Conservation (phyloP, 495 filamentous ascomycete genomes). For the Hyaloscypha variabilis region DNA sequence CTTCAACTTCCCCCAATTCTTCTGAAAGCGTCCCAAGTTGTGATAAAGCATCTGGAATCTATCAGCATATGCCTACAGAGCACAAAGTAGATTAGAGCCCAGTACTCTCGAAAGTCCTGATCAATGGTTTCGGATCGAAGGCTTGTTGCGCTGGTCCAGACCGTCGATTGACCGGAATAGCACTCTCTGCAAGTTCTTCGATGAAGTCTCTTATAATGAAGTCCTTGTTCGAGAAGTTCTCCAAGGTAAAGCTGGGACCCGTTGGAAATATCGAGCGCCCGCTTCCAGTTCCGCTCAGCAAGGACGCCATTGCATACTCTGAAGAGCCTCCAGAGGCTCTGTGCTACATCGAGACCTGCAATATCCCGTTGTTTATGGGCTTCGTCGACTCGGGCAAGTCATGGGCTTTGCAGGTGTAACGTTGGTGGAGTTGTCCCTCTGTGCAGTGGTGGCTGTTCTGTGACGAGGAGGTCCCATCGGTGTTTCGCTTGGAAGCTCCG, state of each 20-base stretch:
- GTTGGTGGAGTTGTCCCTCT: not conserved
- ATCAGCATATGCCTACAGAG: slow-evolving; percentile 26
- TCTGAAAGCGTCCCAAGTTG: slow-evolving; percentile 81
- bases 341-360: slow-evolving; percentile 26
- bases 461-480: not conserved
- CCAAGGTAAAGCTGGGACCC: slow-evolving; percentile 80
- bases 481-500: not conserved
- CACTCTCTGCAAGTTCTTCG: slow-evolving; percentile 85
- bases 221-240: slow-evolving; percentile 87
- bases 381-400: not conserved
- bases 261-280: slow-evolving; percentile 72
- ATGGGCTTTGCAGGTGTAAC: not conserved
- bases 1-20: slow-evolving; percentile 82
- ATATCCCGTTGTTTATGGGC: slow-evolving; percentile 8
- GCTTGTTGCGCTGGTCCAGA: slow-evolving; percentile 69
- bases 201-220: slow-evolving; percentile 99
- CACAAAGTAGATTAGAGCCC: slow-evolving; percentile 10
- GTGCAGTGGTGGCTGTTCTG: not conserved
- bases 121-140: slow-evolving; percentile 97
- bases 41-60: slow-evolving; percentile 58
- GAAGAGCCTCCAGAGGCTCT: not conserved
- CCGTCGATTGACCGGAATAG: slow-evolving; percentile 72
- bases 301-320: slow-evolving; percentile 16
- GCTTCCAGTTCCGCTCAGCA: slow-evolving; percentile 41
- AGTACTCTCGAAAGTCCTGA: slow-evolving; percentile 88